Percentiles rank a stretch among this genome's conserved stretches.
Conservation (phyloP, 2,329 filamentous ascomycete genomes). For the Paramyrothecium roridum region DNA sequence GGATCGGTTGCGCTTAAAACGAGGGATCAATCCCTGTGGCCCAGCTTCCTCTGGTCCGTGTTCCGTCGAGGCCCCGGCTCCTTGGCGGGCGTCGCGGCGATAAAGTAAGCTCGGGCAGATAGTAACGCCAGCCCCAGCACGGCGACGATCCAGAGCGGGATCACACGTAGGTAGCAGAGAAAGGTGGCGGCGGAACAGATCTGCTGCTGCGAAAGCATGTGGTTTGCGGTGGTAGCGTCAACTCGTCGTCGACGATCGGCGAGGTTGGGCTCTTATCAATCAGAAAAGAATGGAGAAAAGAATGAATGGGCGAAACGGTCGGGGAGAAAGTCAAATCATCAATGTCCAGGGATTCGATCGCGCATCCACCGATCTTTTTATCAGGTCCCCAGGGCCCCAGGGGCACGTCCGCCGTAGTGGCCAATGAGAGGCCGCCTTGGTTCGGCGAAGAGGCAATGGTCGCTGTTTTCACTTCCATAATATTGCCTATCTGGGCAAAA, state of each 20-base stretch:
- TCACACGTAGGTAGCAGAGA: conserved; percentile 35
- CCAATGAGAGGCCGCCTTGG: background rate
- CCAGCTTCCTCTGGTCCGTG: background rate
- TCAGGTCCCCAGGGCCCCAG: background rate
- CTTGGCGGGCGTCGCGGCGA: background rate
- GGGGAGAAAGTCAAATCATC: no score
- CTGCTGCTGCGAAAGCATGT: conserved; percentile 18
- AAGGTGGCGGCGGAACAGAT: conserved; percentile 28
- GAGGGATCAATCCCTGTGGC: background rate
- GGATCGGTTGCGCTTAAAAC: background rate
- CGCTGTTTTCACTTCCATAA: background rate
- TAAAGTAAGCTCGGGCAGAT: background rate
- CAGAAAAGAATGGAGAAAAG: no score
- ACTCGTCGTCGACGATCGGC: no score
- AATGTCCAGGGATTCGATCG: background rate
- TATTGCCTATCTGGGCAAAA: background rate
- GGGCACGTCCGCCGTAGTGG: background rate
- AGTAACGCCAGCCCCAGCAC: conserved; percentile 16
- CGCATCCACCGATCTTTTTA: background rate
- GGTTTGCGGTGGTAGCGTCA: background rate
- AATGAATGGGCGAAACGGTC: no score
- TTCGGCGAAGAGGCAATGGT: background rate
- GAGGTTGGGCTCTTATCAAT: no score
- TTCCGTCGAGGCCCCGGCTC: background rate
- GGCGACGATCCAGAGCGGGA: conserved; percentile 40